phyloP scores from a whole-genome alignment of 2,329 filamentous ascomycete species.

The Metarhizium anisopliae region DNA sequence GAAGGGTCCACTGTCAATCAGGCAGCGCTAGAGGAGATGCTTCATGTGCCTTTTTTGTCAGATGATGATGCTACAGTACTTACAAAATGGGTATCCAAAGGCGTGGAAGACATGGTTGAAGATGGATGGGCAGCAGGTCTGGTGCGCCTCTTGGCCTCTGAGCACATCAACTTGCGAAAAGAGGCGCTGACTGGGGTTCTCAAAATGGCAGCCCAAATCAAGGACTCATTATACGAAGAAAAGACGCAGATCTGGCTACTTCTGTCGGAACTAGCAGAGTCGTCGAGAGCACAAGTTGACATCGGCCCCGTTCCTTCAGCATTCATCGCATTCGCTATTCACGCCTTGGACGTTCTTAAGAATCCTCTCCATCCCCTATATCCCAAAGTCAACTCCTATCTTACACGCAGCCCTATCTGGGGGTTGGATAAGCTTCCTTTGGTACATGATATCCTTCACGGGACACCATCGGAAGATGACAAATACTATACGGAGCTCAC shows the following conservation, averaged over 20 bases:
- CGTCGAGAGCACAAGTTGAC: conserved; percentile 47
- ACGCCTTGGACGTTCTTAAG: conserved; percentile 59
- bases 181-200: conserved; percentile 65
- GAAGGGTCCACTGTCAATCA: conserved; percentile 18
- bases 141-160: conserved; percentile 66
- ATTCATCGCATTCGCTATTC: conserved; percentile 65
- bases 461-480: conserved; percentile 64
- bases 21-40: conserved; percentile 41
- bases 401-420: conserved; percentile 73
- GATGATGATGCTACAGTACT: conserved; percentile 45
- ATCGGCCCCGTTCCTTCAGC: conserved; percentile 58
- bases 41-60: conserved; percentile 37
- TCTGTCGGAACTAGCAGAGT: conserved; percentile 72
- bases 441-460: conserved; percentile 51
- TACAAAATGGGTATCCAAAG: conserved; percentile 63
- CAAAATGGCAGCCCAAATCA: conserved; percentile 54
- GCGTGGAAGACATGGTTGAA: conserved; percentile 69
- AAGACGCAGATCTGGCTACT: conserved; percentile 72
- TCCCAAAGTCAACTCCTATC: conserved; percentile 74
- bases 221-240: conserved; percentile 64
- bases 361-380: conserved; percentile 79
- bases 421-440: conserved; percentile 62
- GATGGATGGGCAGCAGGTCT: conserved; percentile 64
- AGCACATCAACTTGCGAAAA: conserved; percentile 65
- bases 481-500: conserved; percentile 61